Evolutionary conservation across 305 asterid species (phyloP).

Genomic region (Ilex paraguariensis): DNA sequence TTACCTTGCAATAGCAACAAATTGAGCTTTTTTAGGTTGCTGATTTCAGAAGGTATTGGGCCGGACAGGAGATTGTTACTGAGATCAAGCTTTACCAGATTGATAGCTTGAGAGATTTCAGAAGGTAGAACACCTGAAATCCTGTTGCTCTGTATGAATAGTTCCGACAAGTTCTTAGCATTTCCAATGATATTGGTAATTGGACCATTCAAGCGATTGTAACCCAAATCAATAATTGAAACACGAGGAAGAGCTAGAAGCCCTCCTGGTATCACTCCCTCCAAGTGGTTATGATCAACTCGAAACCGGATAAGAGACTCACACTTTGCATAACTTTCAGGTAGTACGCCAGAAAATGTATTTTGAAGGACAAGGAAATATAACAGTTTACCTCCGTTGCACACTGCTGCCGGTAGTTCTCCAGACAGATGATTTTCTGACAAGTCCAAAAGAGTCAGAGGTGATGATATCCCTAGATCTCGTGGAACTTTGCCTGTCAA

Average conservation of each 20-base stretch:
- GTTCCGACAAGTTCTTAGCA: conserved; percentile 13
- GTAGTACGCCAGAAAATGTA: too few species aligned
- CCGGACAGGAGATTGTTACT: conserved; percentile 15
- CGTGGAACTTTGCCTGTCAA: too few species aligned
- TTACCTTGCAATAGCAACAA: conserved; percentile 11
- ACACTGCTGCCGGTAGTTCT: too few species aligned
- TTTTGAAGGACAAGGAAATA: too few species aligned
- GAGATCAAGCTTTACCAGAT: conserved; percentile 16
- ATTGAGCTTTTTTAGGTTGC: conserved; percentile 13
- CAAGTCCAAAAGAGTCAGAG: too few species aligned
- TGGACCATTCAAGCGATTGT: conserved; percentile 9
- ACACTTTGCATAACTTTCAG: too few species aligned
- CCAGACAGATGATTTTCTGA: too few species aligned
- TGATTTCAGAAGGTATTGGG: conserved; percentile 12
- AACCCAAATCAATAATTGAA: conserved; percentile 14
- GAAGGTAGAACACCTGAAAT: conserved; percentile 8
- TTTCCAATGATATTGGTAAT: conserved; percentile 6
- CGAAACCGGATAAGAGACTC: too few species aligned
- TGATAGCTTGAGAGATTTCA: conserved; percentile 8
- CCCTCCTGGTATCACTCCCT: conserved; percentile 5
- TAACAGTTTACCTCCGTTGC: too few species aligned
- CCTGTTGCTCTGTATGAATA: conserved; percentile 11
- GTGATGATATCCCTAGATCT: too few species aligned
- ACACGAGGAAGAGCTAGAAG: conserved; percentile 11
- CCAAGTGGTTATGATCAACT: neutral